These are phyloP conservation scores for Podila clonocystis DNA, from an alignment of 192 early-diverging fungal genomes.

Conservation along the genomic window DNA sequence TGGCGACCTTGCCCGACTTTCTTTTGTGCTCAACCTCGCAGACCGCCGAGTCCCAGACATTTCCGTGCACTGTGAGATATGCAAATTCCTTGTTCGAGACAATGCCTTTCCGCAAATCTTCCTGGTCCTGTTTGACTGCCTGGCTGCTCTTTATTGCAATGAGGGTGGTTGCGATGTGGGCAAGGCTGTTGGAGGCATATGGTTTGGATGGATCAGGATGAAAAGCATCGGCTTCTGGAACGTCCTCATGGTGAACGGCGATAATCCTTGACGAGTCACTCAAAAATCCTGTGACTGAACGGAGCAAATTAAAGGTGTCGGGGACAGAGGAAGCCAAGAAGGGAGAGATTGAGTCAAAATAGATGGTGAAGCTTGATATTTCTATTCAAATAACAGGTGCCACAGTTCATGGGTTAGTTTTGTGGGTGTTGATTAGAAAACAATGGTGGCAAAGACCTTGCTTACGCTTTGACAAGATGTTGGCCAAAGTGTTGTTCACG, in stretches of 20 bases:
- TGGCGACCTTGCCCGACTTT: constrained; percentile 52
- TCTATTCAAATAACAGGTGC: not conserved
- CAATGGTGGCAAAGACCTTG: no score
- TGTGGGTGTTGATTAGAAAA: not conserved
- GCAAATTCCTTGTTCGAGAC: constrained; percentile 24
- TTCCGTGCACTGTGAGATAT: constrained; percentile 34
- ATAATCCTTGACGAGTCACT: constrained; percentile 44
- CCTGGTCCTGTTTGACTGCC: constrained; percentile 32
- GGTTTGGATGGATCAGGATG: constrained; percentile 32
- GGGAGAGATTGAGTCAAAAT: constrained; percentile 41
- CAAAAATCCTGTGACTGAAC: constrained; percentile 29
- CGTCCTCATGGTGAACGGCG: constrained; percentile 50
- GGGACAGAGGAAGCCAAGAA: constrained; percentile 34
- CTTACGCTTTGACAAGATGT: constrained; percentile 24
- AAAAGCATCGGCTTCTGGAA: constrained; percentile 43
- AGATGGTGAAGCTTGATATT: constrained; percentile 20
- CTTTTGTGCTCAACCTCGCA: constrained; percentile 53
- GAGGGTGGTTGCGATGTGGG: constrained; percentile 45
- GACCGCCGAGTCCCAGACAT: constrained; percentile 41
- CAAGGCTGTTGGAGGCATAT: constrained; percentile 32
- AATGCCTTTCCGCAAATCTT: constrained; percentile 8
- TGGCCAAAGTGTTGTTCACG: constrained; percentile 16
- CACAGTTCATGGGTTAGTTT: no score
- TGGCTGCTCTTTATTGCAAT: constrained; percentile 49
- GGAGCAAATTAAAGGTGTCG: constrained; percentile 47